Evolutionary conservation across 1,139 yeast species (phyloP).

Genomic region (Nematodospora anomalae): DNA sequence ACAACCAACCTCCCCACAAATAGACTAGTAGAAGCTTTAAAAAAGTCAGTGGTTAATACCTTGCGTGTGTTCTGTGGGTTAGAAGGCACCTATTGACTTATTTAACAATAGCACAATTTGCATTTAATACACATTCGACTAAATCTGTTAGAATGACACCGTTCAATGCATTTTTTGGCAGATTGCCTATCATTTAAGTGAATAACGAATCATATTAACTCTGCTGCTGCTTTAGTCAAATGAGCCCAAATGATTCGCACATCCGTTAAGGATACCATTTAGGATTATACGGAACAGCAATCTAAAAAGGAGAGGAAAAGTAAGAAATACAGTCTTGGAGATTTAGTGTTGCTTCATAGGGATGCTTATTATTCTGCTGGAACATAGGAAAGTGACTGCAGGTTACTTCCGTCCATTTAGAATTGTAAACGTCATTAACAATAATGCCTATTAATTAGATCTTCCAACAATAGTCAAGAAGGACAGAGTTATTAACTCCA

Average conservation of each 20-base stretch:
- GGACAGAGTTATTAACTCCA: slow-evolving; percentile 4
- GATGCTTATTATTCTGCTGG: slow-evolving; percentile 4
- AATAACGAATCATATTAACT: too few relatives aligned
- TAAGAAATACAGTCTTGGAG: slow-evolving; percentile 4
- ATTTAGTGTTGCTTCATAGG: slow-evolving; percentile 2
- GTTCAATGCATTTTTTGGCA: slow-evolving; percentile 1
- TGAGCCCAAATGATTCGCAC: too few relatives aligned
- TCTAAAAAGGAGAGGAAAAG: slow-evolving; percentile 4
- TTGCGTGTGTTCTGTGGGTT: slow-evolving; percentile 4
- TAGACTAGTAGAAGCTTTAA: slow-evolving; percentile 4
- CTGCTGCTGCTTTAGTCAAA: too few relatives aligned
- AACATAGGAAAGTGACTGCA: slow-evolving; percentile 1
- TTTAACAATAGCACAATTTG: slow-evolving; percentile 5
- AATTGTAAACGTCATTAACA: slow-evolving; percentile 6
- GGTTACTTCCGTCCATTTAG: slow-evolving; percentile 8
- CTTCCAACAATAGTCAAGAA: slow-evolving; percentile 4
- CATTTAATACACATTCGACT: slow-evolving; percentile 5
- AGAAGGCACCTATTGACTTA: slow-evolving; percentile 4
- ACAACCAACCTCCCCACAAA: slow-evolving; percentile 6
- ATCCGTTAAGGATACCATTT: slow-evolving; percentile 3
- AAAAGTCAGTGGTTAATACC: slow-evolving; percentile 1
- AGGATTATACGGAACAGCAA: slow-evolving; percentile 4
- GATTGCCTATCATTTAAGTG: too few relatives aligned
- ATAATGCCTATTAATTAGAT: slow-evolving; percentile 7
- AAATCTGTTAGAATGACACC: slow-evolving; percentile 2